A percentile compares a stretch with the other conserved stretches of the same genome.
phyloP scores from a whole-genome alignment of 2,329 filamentous ascomycete genomes.

The Bisporella sp. region DNA sequence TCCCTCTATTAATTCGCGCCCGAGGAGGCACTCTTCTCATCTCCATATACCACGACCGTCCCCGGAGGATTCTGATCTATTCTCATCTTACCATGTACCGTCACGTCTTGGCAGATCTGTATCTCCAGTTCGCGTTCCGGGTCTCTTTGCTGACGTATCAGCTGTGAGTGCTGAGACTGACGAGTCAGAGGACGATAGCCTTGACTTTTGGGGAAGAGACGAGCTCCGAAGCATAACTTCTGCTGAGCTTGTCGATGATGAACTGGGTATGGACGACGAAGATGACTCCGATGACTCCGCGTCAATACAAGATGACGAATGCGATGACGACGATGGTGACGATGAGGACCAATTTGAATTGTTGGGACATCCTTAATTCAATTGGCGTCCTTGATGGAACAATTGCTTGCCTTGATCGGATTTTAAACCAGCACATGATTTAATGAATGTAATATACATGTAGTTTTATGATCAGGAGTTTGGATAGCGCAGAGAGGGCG shows the following conservation, averaged over 20 bases:
- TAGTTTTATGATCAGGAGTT: too few species aligned
- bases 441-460: too few species aligned
- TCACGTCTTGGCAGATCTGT: conserved; percentile 26
- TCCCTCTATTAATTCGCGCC: conserved; percentile 10
- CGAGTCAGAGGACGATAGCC: conserved; percentile 42
- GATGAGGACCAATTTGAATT: conserved; percentile 42
- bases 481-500: too few species aligned
- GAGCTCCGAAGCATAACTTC: conserved; percentile 30
- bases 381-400: too few species aligned
- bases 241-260: conserved; percentile 18
- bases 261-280: conserved; percentile 33
- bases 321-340: conserved; percentile 35
- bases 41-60: conserved; percentile 10
- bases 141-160: conserved; percentile 17
- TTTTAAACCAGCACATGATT: too few species aligned
- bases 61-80: conserved; percentile 8
- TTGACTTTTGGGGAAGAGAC: conserved; percentile 40
- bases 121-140: conserved; percentile 25
- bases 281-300: conserved; percentile 16
- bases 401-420: too few species aligned
- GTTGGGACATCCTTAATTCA: conserved; percentile 41
- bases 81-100: conserved; percentile 19
- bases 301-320: conserved; percentile 24
- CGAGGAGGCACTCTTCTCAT: conserved; percentile 26
- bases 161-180: conserved; percentile 37